Conservation (phyloP, 805 yeast species). For the Candida tibetensis region DNA sequence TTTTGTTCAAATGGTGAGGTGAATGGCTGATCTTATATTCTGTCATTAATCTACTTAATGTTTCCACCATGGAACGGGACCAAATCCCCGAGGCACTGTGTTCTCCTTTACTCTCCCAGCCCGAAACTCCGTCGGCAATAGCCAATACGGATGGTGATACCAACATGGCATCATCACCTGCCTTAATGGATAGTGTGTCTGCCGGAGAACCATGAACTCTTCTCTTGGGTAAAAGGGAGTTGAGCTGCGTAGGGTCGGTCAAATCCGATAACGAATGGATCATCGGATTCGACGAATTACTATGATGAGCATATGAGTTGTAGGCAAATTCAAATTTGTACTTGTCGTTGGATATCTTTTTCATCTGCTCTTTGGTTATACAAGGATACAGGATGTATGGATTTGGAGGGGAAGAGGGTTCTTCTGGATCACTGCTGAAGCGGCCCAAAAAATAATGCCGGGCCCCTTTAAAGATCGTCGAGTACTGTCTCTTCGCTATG, state of each 20-base stretch:
- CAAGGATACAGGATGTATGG: conserved; percentile 43
- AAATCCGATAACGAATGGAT: conserved; percentile 50
- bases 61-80: conserved; percentile 53
- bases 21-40: conserved; percentile 41
- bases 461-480: conserved; percentile 19
- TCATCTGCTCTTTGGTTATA: conserved; percentile 39
- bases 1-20: conserved; percentile 36
- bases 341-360: conserved; percentile 33
- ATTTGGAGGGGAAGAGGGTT: conserved; percentile 25
- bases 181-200: conserved; percentile 50
- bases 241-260: conserved; percentile 46
- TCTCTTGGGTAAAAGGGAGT: conserved; percentile 46
- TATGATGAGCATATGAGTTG: conserved; percentile 50
- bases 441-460: conserved; percentile 21
- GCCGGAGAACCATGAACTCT: conserved; percentile 51
- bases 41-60: conserved; percentile 44
- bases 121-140: conserved; percentile 57
- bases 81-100: conserved; percentile 50
- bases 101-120: conserved; percentile 46
- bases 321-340: conserved; percentile 44
- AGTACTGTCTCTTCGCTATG: neutral
- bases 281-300: conserved; percentile 33
- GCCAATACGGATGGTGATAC: conserved; percentile 52
- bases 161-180: conserved; percentile 59
- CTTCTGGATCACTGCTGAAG: conserved; percentile 8